Evolutionary conservation across 371 early-diverging fungal genomes (phyloP).

Genomic region (Mortierella sp.): DNA sequence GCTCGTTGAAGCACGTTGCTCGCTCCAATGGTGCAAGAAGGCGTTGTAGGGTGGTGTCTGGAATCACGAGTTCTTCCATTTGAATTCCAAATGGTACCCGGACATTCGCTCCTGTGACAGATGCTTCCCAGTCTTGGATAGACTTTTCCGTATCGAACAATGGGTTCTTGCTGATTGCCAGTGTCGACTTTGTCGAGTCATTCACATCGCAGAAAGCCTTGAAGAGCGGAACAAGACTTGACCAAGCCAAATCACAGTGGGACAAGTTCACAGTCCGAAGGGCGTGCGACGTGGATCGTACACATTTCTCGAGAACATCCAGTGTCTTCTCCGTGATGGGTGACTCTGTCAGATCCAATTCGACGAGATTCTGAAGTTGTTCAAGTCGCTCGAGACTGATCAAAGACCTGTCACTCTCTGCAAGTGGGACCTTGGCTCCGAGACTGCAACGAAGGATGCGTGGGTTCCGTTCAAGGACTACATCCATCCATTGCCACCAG

Average conservation of each 20-base stretch:
- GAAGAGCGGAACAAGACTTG: slow-evolving; percentile 12
- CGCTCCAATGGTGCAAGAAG: slow-evolving; percentile 23
- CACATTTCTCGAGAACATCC: slow-evolving; percentile 1
- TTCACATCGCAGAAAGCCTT: slow-evolving; percentile 27
- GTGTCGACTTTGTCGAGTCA: slow-evolving; percentile 30
- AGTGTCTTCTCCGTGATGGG: slow-evolving; percentile 9
- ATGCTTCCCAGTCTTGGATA: slow-evolving; percentile 16
- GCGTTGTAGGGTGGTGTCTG: slow-evolving; percentile 16
- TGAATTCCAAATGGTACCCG: slow-evolving; percentile 31
- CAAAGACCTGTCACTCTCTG: slow-evolving; percentile 5
- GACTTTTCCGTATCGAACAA: slow-evolving; percentile 30
- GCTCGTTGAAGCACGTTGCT: slow-evolving; percentile 34
- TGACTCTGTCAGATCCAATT: slow-evolving; percentile 24
- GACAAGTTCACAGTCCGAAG: slow-evolving; percentile 16
- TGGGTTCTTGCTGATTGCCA: slow-evolving; percentile 28
- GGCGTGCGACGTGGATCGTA: not conserved
- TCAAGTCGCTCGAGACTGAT: slow-evolving; percentile 18
- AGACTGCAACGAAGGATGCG: slow-evolving; percentile 10
- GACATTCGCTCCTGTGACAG: slow-evolving; percentile 2
- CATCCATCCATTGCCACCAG: slow-evolving; percentile 50
- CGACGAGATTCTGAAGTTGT: slow-evolving; percentile 12
- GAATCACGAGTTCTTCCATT: slow-evolving; percentile 21
- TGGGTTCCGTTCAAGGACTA: slow-evolving; percentile 18
- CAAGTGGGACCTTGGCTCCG: slow-evolving; percentile 15
- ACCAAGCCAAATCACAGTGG: slow-evolving; percentile 30